Conservation (phyloP, 768 basidiomycete species). For the Suillus brevipes region DNA sequence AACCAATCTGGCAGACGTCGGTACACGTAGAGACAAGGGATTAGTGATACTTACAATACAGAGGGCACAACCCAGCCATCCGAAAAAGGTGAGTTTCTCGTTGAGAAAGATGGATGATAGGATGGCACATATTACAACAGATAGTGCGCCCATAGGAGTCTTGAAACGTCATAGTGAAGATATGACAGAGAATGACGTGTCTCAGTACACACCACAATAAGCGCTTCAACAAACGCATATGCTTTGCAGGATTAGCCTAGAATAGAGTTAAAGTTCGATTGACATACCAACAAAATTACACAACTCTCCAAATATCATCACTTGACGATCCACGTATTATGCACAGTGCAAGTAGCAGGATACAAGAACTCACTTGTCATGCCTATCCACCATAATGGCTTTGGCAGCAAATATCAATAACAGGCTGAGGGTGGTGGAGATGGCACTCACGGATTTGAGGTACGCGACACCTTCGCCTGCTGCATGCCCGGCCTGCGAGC, state of each 20-base stretch:
- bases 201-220: conserved; percentile 72
- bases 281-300: conserved; percentile 82
- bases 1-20: conserved; percentile 58
- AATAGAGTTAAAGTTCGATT: conserved; percentile 11
- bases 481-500: conserved; percentile 76
- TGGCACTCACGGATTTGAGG: conserved; percentile 77
- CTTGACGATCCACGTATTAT: conserved; percentile 31
- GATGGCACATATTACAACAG: conserved; percentile 93
- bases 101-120: conserved; percentile 92
- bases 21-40: conserved; percentile 3
- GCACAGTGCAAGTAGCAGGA: too few species aligned
- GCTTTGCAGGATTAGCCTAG: conserved; percentile 40
- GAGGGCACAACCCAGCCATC: conserved; percentile 91
- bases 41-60: conserved; percentile 68
- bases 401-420: conserved; percentile 13
- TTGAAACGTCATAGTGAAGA: conserved; percentile 24
- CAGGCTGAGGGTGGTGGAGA: conserved; percentile 2
- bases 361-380: conserved; percentile 68
- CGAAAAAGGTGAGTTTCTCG: conserved; percentile 92
- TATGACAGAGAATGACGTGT: conserved; percentile 6
- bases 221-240: conserved; percentile 89
- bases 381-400: conserved; percentile 92
- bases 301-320: conserved; percentile 91
- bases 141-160: conserved; percentile 95
- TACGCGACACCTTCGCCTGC: conserved; percentile 91